Evolutionary conservation across 2,329 filamentous ascomycete species (phyloP).

Genomic region (Penicillium sp.): DNA sequence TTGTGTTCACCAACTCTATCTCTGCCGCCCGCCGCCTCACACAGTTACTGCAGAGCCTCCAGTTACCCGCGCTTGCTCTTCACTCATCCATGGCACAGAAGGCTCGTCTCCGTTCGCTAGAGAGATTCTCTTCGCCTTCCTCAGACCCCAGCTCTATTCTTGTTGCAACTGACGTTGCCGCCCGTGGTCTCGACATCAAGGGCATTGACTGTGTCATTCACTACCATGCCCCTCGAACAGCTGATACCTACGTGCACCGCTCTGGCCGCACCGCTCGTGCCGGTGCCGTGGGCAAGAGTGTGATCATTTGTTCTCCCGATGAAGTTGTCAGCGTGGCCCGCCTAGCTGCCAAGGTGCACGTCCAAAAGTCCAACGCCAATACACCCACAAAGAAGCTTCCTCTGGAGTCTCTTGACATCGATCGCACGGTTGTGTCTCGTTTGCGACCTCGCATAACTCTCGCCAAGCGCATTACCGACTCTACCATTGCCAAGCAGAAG

Average conservation of each 20-base stretch:
- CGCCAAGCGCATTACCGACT: constrained; percentile 84
- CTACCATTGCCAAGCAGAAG: constrained; percentile 81
- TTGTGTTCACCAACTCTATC: constrained; percentile 96
- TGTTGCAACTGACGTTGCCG: constrained; percentile 92
- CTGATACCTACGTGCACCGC: constrained; percentile 91
- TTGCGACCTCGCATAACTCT: constrained; percentile 74
- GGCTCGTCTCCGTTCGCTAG: constrained; percentile 85
- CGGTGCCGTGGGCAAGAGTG: constrained; percentile 70
- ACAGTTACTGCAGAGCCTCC: constrained; percentile 78
- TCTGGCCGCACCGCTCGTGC: constrained; percentile 92
- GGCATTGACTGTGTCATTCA: constrained; percentile 86
- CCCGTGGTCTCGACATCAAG: constrained; percentile 88
- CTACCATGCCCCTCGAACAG: constrained; percentile 88
- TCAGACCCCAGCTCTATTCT: constrained; percentile 63
- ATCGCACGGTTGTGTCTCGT: constrained; percentile 71
- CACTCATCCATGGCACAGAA: constrained; percentile 97
- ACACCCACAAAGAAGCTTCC: constrained; percentile 65
- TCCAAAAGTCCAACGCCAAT: constrained; percentile 53
- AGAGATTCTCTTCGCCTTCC: constrained; percentile 71
- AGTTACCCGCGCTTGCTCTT: constrained; percentile 70
- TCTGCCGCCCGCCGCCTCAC: constrained; percentile 82
- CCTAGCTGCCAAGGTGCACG: constrained; percentile 84
- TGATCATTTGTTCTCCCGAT: constrained; percentile 86
- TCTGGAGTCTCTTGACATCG: constrained; percentile 68
- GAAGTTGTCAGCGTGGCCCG: constrained; percentile 82